Base-by-base conservation (phyloP, 2,329 filamentous ascomycete genomes). In the Epichloe typhina region DNA sequence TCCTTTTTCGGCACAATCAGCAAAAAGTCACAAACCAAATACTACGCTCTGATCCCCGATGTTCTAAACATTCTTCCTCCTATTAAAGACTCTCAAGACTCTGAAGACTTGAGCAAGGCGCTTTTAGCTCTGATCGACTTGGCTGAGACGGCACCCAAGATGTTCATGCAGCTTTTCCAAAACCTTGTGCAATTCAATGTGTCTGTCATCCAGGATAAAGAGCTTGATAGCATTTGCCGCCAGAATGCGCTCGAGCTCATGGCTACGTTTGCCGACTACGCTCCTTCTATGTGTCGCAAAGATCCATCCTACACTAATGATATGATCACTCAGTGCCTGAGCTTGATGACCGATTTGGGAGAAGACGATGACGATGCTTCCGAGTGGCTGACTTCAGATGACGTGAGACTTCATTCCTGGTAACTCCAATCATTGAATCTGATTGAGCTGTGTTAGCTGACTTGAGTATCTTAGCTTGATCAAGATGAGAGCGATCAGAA, bases 281-380 rank as follows among this genome's bases (percentile, higher is more conserved):
- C 88, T 1, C 89, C 93, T 4, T 84, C 85, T 38, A 91, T 97
- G 83, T 97, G 93, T 74, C 88, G 85, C 64, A 96, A 95, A 66
- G 91, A 98, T 63, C 69, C 82, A n/a, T 84, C 82, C 11, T 98
- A 94, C 69, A 93, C 90, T 2, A 83, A 80, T 54, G 89, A 96
- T 57, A 98, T 98, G 93, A 94, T 98, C 56, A 97, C 90, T 1
- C 93, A 98, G 68, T 98, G 93, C 66, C 72, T 98, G 58, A 97
- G 91, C 59, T 72, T 98, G 59, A 98, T 98, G 93, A 97, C 93
- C 4, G 93, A 98, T 64, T 84, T 98, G 54, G 93, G 90, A 39
- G 77, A 84, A 54, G 93, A 97, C 58, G 93, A 98, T 59, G 91
- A 98, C 51, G 89, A 97, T 72, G 91, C 90, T 4, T 74, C 84